Percentiles rank a stretch among this genome's conserved stretches.
These are phyloP conservation scores for Pleurotus tuoliensis DNA, from an alignment of 768 basidiomycete genomes.

Conservation along the genomic window DNA sequence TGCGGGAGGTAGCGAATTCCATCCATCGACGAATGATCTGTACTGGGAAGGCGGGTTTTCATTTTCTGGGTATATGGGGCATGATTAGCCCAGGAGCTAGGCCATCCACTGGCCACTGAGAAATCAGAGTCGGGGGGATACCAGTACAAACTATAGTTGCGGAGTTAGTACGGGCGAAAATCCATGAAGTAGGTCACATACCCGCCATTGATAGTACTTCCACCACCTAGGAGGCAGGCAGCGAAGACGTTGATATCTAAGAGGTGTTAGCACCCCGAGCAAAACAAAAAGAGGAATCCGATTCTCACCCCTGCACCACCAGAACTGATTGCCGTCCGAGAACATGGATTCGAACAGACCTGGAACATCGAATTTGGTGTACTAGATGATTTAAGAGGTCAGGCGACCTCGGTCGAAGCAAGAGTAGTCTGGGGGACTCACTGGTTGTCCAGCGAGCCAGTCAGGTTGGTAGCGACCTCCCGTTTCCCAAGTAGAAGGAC, in stretches of 20 bases:
- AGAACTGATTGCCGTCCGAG: constrained; percentile 49
- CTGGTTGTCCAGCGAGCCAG: constrained; percentile 45
- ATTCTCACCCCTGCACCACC: constrained; percentile 57
- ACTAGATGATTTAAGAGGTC: constrained; percentile 24
- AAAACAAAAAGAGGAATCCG: neutral
- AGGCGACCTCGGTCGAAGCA: neutral
- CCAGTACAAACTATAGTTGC: constrained; percentile 43
- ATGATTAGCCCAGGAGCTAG: constrained; percentile 50
- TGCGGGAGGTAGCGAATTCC: constrained; percentile 56
- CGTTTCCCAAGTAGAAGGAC: constrained; percentile 54
- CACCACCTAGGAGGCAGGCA: constrained; percentile 62
- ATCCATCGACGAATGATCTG: constrained; percentile 57
- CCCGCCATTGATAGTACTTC: constrained; percentile 63
- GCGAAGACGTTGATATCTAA: constrained; percentile 58
- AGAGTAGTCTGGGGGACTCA: constrained; percentile 16
- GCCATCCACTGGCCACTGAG: constrained; percentile 47
- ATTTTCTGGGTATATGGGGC: constrained; percentile 45
- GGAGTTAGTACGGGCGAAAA: neutral
- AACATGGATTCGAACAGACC: constrained; percentile 68
- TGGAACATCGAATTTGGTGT: constrained; percentile 65
- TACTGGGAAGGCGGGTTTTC: constrained; percentile 47
- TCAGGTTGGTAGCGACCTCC: constrained; percentile 53
- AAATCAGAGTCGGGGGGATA: constrained; percentile 50
- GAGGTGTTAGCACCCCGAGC: neutral
- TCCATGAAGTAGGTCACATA: constrained; percentile 22